Evolutionary conservation across 805 yeast genomes (phyloP), one percentile per base, ranked within the genome.

Genomic region (Candida bentonensis): DNA sequence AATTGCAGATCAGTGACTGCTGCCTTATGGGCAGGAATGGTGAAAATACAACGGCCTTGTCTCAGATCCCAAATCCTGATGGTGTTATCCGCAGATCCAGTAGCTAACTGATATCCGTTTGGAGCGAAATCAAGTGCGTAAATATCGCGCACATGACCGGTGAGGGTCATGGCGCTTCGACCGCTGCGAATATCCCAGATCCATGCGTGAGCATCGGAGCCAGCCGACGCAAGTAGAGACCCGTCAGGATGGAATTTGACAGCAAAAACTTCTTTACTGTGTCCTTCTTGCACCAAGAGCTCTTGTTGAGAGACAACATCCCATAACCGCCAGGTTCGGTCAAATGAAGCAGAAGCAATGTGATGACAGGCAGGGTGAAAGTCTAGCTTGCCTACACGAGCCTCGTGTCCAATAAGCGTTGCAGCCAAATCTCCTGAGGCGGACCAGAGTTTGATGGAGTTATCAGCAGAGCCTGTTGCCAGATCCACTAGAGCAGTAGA

Each of bases 131-230:
- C 85, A 39, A 79, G 56, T 1, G 79, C 64, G 58, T 83, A 76
- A 0, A 89, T 73, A 0, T 84, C 86, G 47, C 76, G 72, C 4
- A 74, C 71, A 60, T 92, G 97, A 1, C 83, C 83, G 23, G 69
- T 66, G 3, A 86, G 59, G 7, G 68, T 60, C 57, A 74, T 67
- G 1, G 83, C 69, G 0, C 76, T 66, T 45, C 74, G 68, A 2
- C 96, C 97, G 0, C 81, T 68, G 43, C 98, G 64, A 33, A 89
- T 59, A 62, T 89, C 98, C 96, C 96, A 89, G 2, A 88, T 57
- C 39, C 80, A 65, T 0, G 77, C 78, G 17, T 76, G 61, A 0
- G 79, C 82, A 60, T 89, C 96, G 3, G 79, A 62, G 0, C 96
- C 95, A 2, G 80, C 92, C 11, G 85, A 74, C 0, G 82, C 79